A percentile compares a stretch with the other conserved stretches of the same genome.
Evolutionary conservation across 768 basidiomycete species (phyloP).

Genomic region (Leccinellum rugosiceps): DNA sequence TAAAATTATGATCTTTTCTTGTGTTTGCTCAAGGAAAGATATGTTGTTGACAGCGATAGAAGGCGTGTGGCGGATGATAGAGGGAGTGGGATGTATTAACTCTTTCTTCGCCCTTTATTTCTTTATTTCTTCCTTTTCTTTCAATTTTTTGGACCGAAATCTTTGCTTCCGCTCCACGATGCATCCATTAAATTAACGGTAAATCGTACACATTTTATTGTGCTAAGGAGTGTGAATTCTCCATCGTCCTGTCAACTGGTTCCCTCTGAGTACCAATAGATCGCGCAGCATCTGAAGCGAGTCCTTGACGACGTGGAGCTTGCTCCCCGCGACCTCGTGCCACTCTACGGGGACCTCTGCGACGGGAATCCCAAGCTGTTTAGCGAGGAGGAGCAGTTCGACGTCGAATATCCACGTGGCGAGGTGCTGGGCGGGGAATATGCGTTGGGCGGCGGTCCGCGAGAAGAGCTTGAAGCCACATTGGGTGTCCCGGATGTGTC

Average conservation of each 20-base stretch:
- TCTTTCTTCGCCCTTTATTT: neutral
- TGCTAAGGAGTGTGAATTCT: constrained; percentile 29
- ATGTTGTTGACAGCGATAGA: constrained; percentile 22
- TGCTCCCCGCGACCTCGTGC: constrained; percentile 93
- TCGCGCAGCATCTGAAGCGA: constrained; percentile 89
- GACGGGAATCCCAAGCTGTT: constrained; percentile 73
- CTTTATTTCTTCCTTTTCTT: neutral
- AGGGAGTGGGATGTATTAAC: constrained; percentile 9
- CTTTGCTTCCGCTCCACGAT: constrained; percentile 1
- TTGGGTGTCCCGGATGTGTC: constrained; percentile 90
- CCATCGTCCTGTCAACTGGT: constrained; percentile 81
- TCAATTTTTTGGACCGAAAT: constrained; percentile 13
- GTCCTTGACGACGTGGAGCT: constrained; percentile 81
- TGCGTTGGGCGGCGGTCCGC: constrained; percentile 69
- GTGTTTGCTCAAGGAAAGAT: constrained; percentile 27
- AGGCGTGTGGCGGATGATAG: constrained; percentile 14
- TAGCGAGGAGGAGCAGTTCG: constrained; percentile 83
- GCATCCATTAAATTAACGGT: constrained; percentile 26
- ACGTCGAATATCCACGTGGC: constrained; percentile 97
- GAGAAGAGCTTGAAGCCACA: constrained; percentile 98
- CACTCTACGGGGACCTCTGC: constrained; percentile 86
- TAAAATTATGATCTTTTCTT: constrained; percentile 30
- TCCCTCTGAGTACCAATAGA: constrained; percentile 77
- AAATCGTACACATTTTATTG: constrained; percentile 23
- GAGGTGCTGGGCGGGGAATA: constrained; percentile 87